Base-by-base conservation (phyloP, 768 basidiomycete genomes). In the Guyanaporus albipodus region DNA sequence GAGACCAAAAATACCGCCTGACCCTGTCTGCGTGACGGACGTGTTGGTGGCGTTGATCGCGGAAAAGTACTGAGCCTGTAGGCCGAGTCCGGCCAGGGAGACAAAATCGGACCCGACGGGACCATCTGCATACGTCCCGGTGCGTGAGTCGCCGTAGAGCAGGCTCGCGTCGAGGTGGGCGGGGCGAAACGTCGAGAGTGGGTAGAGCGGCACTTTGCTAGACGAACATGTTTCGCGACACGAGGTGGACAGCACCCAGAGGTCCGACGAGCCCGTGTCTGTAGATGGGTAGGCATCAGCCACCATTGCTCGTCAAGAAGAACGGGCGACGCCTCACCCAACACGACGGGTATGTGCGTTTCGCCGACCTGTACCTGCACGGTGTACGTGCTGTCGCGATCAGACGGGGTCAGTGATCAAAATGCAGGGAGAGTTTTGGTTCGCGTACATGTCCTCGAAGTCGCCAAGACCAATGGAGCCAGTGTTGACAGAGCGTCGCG, bases 221-320 rank as follows among this genome's bases (percentile, higher is more conserved):
- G 66, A 48, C 41, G 73, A 73, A 48, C 71, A 75, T 3, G 69
- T 54, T n/a, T 56, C 52, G 9, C 62, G 64, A 59, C 83, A 88
- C 0, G 73, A 66, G 40, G 80, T 74, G 0, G 84, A 84, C 22
- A 82, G 63, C 9, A 84, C 74, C 87, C 87, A 90, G 6, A 88
- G 61, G 57, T 90, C 87, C 5, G 87, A 81, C 3, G 87, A 89
- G 35, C 87, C 87, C 2, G 85, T 87, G 52, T 89, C 87, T 85
- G 14, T 26, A 8, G 14, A 24, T 1, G 27, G 15, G 15, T 32
- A 9, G 8, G 31, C 7, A 32, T 60, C 22, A 61, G 42, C 18
- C 29, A 2, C 11, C 21, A 12, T n/a, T 21, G 26, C 17, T 12
- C 8, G 32, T 11, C 27, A 28, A 1, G 2, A 6, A 24, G 12